phyloP scores from a whole-genome alignment of 139 green algal genomes.

The Chlamydomonas incerta region DNA sequence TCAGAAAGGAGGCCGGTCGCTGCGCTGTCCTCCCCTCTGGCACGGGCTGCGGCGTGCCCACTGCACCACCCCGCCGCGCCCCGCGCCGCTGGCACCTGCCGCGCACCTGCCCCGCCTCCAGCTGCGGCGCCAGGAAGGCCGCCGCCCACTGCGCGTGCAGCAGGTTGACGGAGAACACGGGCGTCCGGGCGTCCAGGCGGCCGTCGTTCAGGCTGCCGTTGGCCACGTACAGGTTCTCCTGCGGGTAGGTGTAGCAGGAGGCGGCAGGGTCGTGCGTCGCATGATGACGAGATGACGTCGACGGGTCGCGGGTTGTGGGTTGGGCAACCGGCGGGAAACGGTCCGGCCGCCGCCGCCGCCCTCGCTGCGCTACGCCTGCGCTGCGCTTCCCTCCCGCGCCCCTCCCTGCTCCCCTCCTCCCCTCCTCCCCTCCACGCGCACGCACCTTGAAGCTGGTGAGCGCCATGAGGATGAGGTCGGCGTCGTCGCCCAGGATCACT shows the following conservation, averaged over 20 bases:
- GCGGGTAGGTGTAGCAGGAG: neutral
- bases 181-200: neutral
- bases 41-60: too few species aligned
- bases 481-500: constrained; percentile 83
- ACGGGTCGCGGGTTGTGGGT: too few species aligned
- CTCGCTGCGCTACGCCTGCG: too few species aligned
- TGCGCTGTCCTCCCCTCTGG: too few species aligned
- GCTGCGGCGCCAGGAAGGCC: neutral
- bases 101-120: neutral
- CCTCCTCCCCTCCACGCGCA: neutral
- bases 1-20: too few species aligned
- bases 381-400: too few species aligned
- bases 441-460: constrained; percentile 47
- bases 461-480: constrained; percentile 88
- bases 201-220: constrained; percentile 39
- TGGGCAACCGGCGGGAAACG: too few species aligned
- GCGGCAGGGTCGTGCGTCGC: too few species aligned
- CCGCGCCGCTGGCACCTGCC: too few species aligned
- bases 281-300: too few species aligned
- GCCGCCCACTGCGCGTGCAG: constrained; percentile 29
- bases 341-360: too few species aligned
- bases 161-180: constrained; percentile 40
- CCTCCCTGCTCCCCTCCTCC: too few species aligned
- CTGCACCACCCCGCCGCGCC: neutral
- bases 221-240: constrained; percentile 46